Conservation (phyloP, 129 eudicot genomes). For the Gnaphalium uliginosum region DNA sequence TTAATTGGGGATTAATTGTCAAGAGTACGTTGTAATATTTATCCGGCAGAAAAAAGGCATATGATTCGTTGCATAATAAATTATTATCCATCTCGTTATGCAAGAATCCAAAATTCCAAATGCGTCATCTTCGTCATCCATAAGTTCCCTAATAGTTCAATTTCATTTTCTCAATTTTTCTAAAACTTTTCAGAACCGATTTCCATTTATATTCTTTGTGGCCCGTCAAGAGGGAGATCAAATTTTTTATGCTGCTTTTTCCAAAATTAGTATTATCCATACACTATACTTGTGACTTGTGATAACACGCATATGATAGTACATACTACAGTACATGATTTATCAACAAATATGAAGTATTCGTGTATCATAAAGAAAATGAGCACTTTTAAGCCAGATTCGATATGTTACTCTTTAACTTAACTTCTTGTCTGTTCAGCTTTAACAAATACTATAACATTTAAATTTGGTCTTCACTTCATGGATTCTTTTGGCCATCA, state of each 20-base stretch:
- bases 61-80: not conserved
- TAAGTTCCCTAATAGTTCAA: slow-evolving; percentile 10
- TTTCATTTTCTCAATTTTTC: not conserved
- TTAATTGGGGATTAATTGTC: too few relatives aligned
- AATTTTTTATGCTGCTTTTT: slow-evolving; percentile 16
- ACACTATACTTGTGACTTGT: slow-evolving; percentile 6
- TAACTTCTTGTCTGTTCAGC: not conserved
- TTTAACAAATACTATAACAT: not conserved
- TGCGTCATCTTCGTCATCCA: slow-evolving; percentile 12
- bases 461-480: not conserved
- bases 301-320: not conserved
- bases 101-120: slow-evolving; percentile 13
- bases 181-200: not conserved
- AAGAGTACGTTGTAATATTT: too few relatives aligned
- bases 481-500: not conserved
- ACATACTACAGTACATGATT: not conserved
- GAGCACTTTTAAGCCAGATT: not conserved
- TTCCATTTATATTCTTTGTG: slow-evolving; percentile 23
- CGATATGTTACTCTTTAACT: not conserved
- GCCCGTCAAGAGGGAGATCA: slow-evolving; percentile 15
- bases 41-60: not conserved
- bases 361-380: slow-evolving; percentile 1
- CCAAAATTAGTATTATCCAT: slow-evolving; percentile 18
- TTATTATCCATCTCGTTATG: not conserved
- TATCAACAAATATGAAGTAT: not conserved